These are phyloP conservation scores for Sisymbrium irio DNA, from an alignment of 345 rosid genomes.

Conservation along the genomic window DNA sequence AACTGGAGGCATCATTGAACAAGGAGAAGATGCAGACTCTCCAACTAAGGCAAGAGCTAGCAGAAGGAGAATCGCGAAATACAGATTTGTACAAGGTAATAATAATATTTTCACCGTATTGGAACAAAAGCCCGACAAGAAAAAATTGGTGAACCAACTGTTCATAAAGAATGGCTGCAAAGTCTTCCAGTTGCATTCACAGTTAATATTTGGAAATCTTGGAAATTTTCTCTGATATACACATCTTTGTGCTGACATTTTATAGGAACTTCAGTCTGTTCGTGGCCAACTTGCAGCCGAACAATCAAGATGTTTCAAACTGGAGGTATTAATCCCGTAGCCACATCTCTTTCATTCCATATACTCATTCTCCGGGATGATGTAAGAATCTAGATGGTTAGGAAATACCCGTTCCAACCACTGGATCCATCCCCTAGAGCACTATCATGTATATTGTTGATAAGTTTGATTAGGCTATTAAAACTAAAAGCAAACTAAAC, in stretches of 20 bases:
- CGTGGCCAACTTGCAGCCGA: constrained; percentile 96
- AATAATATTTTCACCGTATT: constrained; percentile 10
- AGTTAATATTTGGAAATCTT: neutral
- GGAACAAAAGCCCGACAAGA: neutral
- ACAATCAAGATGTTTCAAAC: constrained; percentile 96
- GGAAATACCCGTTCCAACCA: neutral
- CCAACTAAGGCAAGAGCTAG: constrained; percentile 73
- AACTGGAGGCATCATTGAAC: constrained; percentile 62
- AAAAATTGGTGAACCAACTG: constrained; percentile 10
- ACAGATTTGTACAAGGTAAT: constrained; percentile 80
- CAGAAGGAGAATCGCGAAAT: constrained; percentile 72
- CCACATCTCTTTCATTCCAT: constrained; percentile 11
- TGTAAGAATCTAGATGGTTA: neutral
- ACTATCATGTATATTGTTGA: neutral
- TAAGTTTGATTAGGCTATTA: neutral
- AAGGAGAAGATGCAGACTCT: constrained; percentile 66
- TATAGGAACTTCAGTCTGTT: constrained; percentile 90
- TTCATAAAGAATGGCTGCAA: constrained; percentile 11
- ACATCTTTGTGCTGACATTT: constrained; percentile 4
- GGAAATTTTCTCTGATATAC: neutral
- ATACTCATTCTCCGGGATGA: neutral
- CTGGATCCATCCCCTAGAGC: neutral
- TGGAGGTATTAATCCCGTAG: constrained; percentile 59
- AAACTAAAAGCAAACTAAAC: neutral
- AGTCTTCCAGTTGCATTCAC: neutral